Base-by-base conservation (phyloP, 2,329 filamentous ascomycete genomes). In the Domatiomyces catenatus region DNA sequence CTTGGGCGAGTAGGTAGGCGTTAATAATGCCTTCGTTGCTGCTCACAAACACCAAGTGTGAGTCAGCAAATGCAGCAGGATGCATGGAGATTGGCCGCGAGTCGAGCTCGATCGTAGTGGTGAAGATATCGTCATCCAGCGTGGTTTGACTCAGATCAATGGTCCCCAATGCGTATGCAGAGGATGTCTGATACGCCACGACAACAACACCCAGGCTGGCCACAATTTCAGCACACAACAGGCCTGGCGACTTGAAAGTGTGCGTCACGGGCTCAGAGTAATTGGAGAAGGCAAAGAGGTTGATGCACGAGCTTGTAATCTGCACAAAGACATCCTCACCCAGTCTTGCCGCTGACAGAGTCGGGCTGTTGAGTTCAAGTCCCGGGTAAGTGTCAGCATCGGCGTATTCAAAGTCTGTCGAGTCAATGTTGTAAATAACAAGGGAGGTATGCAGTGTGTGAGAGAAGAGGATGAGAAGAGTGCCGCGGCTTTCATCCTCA, bases 341-440 rank as follows among this genome's bases (percentile, higher is more conserved):
- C 7, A 68, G 64, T 48, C 59, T 64, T 17, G 66, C 68, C 6
- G 67, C 69, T 24, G 69, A 67, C 24, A 75, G 54, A 2, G 72
- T 74, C 55, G 67, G 66, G 5, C 62, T 56, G 45, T 63, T 60
- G n/a, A 68, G 60, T 36, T 71, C 65, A 43, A 75, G 56, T 4
- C 65, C 67, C 36, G 62, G 65, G 24, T 64, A 52, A 32, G 46
- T 61, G 17, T 63, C 61, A 46, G 68, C 64, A 50, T 69, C 63
- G 39, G 71, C 57, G 2, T 63, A 65, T 48, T 60, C 64, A 42
- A 69, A 64, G 18, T 68, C 67, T 44, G 67, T 65, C 10, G 63
- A 59, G 51, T 66, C 62, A 10, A 65, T 58, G 19, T 69, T 64
- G 22, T 69, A 61, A 45, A 61, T 62, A 12, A 71, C 60, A 44